Conservation (phyloP, 306 rosid species). For the Vachellia collinsii region DNA sequence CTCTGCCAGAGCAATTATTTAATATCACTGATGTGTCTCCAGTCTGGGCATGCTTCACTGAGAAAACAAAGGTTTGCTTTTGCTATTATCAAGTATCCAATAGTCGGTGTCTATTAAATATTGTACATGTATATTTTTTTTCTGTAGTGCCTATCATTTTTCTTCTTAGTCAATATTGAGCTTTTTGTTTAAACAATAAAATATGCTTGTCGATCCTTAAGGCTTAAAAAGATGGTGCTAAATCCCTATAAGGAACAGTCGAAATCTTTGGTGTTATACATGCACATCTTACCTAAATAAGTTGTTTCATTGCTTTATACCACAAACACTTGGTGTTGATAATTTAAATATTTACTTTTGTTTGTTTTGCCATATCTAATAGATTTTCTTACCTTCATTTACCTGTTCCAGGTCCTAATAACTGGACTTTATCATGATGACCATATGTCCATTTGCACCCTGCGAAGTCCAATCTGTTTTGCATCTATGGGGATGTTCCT, state of each 20-base stretch:
- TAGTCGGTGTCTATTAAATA: neutral
- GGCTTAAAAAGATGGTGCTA: slow-evolving; percentile 31
- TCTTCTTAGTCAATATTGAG: slow-evolving; percentile 27
- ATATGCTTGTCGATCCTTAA: slow-evolving; percentile 13
- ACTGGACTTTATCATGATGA: slow-evolving; percentile 71
- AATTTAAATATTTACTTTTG: slow-evolving; percentile 25
- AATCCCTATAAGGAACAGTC: slow-evolving; percentile 12
- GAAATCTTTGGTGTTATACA: slow-evolving; percentile 17
- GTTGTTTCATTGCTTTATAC: neutral
- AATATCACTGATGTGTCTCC: slow-evolving; percentile 80
- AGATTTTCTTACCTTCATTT: slow-evolving; percentile 24
- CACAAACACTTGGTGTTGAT: slow-evolving; percentile 15
- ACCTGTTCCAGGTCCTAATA: slow-evolving; percentile 71
- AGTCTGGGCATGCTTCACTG: slow-evolving; percentile 73
- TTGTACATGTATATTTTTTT: slow-evolving; percentile 31
- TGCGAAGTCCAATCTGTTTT: slow-evolving; percentile 61
- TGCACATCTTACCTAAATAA: slow-evolving; percentile 31
- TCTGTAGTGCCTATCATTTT: slow-evolving; percentile 2
- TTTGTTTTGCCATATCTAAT: slow-evolving; percentile 31
- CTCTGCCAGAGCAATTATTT: slow-evolving; percentile 72
- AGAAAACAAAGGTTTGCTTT: slow-evolving; percentile 82
- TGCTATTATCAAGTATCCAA: slow-evolving; percentile 16
- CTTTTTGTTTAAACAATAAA: neutral
- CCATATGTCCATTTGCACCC: slow-evolving; percentile 56
- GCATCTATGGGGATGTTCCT: slow-evolving; percentile 72